Percentiles rank a stretch among this genome's conserved stretches.
Conservation (phyloP, 2,329 filamentous ascomycete genomes). For the Triangularia setosa region DNA sequence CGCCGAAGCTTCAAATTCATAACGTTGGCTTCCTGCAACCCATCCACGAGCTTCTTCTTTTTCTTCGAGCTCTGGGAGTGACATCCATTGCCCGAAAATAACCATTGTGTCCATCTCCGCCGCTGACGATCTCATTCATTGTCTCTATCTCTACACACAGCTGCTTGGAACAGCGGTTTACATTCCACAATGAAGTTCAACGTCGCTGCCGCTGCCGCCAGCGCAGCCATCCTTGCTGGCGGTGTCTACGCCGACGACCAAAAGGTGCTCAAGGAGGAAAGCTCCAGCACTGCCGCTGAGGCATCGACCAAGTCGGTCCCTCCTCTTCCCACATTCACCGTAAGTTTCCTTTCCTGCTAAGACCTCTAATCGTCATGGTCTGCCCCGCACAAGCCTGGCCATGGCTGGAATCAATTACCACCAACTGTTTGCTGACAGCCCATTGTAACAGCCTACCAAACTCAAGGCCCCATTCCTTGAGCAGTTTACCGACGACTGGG, state of each 20-base stretch:
- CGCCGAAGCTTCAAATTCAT: slow-evolving; percentile 23
- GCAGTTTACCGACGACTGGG: slow-evolving; percentile 97
- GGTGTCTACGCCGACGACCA: slow-evolving; percentile 68
- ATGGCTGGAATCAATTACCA: slow-evolving; percentile 3
- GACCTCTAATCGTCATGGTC: slow-evolving; percentile 7
- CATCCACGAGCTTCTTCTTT: slow-evolving; percentile 23
- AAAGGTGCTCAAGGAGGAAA: slow-evolving; percentile 48
- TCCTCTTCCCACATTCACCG: slow-evolving; percentile 79
- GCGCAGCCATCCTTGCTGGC: slow-evolving; percentile 69
- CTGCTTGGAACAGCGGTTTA: slow-evolving; percentile 20
- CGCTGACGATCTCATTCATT: slow-evolving; percentile 18
- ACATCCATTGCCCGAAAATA: slow-evolving; percentile 30
- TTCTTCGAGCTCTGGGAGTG: slow-evolving; percentile 38
- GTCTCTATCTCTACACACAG: slow-evolving; percentile 10
- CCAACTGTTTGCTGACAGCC: slow-evolving; percentile 12
- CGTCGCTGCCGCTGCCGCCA: slow-evolving; percentile 69
- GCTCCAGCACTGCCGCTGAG: slow-evolving; percentile 42
- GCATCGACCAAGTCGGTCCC: slow-evolving; percentile 54
- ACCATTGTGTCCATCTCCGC: slow-evolving; percentile 26
- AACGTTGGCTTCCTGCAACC: slow-evolving; percentile 18
- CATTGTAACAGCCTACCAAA: slow-evolving; percentile 65
- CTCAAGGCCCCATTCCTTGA: slow-evolving; percentile 94
- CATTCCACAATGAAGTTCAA: slow-evolving; percentile 74
- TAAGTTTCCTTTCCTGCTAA: slow-evolving; percentile 47
- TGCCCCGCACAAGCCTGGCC: background rate